Base-by-base conservation (phyloP, 306 rosid species). In the Sindora glabra region DNA sequence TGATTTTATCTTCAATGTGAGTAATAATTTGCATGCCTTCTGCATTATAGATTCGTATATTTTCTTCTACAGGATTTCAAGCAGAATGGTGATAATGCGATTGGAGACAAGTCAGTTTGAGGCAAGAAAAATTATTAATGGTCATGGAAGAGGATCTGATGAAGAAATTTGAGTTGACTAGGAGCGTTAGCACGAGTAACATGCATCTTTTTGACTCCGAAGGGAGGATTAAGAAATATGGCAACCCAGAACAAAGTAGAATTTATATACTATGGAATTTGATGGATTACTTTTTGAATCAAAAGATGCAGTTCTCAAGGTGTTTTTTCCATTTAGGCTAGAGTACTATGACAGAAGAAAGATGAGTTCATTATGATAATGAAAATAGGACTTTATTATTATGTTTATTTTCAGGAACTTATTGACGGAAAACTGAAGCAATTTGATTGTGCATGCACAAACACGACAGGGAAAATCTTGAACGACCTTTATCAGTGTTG, bases 161-260 rank as follows among this genome's bases (percentile, higher is more conserved):
- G n/a, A n/a, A n/a, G 65, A 82, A 82, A 53, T 73, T 78, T 34
- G 78, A 61, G 51, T 48, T 82, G 48, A 82, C 84, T 27, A 78
- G 68, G 9, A 18, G 72, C 16, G 42, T 78, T 9, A 67, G 74
- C 72, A 82, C 79, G 23, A 72, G 64, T 22, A 82, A 82, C 67
- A 82, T 82, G 88, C 83, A 82, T 60, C 60, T 82, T 36, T 78
- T 82, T 51, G 81, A 82, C 50, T 29, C 67, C 1, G 68, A 72
- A 19, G 84, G 88, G 14, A 56, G 69, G 33, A 78, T 82, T 6
- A 78, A 78, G 84, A 82, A 78, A 55, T 82, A 78, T 36, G 82
- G 78, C 65, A 72, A 56, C 24, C 82, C 82, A 3, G 88, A 78
- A 30, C 84, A 78, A 78, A 72, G 84, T n/a, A n/a, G n/a, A n/a